Evolutionary conservation across 1,284 basidiomycete species (phyloP).

Genomic region (Xerocomus minutiporus): DNA sequence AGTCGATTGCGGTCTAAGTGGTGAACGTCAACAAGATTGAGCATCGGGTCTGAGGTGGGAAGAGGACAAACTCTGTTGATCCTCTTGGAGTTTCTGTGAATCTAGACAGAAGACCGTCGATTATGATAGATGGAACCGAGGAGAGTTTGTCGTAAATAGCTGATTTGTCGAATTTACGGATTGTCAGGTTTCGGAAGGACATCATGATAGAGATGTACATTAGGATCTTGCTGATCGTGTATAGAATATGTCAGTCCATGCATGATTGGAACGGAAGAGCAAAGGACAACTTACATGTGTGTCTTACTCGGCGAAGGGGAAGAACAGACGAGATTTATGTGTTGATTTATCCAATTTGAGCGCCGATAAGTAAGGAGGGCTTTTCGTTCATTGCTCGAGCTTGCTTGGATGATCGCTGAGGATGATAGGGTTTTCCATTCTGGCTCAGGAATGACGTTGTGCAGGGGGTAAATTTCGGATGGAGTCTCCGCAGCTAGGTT

Average conservation of each 20-base stretch:
- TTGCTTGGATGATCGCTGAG: slow-evolving; percentile 49
- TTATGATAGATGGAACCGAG: slow-evolving; percentile 56
- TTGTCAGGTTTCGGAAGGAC: slow-evolving; percentile 53
- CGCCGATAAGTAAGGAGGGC: slow-evolving; percentile 57
- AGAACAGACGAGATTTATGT: slow-evolving; percentile 45
- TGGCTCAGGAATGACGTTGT: slow-evolving; percentile 69
- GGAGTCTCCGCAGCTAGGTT: slow-evolving; percentile 61
- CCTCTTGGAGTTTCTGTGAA: slow-evolving; percentile 74
- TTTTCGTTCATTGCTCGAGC: slow-evolving; percentile 46
- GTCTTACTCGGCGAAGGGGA: slow-evolving; percentile 50
- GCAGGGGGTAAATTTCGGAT: slow-evolving; percentile 72
- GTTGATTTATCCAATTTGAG: slow-evolving; percentile 66
- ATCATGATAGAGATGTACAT: slow-evolving; percentile 78
- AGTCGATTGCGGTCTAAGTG: slow-evolving; percentile 60
- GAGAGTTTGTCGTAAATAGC: slow-evolving; percentile 53
- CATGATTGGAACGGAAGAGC: neutral
- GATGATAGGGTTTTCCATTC: slow-evolving; percentile 70
- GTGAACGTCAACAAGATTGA: neutral
- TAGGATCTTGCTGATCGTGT: slow-evolving; percentile 57
- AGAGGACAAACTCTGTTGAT: slow-evolving; percentile 49
- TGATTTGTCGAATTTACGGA: slow-evolving; percentile 46
- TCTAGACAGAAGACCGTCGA: slow-evolving; percentile 72
- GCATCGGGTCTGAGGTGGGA: neutral
- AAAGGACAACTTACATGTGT: slow-evolving; percentile 44
- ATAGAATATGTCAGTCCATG: neutral